phyloP scores from a whole-genome alignment of 768 basidiomycete genomes.

The Udeniomyces megalosporus region DNA sequence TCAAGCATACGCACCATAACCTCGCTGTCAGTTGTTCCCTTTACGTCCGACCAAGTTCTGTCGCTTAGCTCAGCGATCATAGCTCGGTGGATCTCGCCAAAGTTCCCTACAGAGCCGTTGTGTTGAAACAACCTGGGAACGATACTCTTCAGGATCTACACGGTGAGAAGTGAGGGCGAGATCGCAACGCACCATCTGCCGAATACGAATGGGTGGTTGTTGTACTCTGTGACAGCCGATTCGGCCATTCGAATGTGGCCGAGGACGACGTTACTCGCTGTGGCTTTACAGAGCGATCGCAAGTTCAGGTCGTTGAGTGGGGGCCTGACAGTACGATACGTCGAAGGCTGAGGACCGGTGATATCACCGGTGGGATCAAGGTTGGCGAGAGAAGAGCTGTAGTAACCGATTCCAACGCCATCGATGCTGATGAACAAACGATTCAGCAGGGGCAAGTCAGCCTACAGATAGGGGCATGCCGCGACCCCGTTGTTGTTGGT shows the following conservation, averaged over 20 bases:
- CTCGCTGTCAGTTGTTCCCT: conserved; percentile 5
- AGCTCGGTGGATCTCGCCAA: conserved; percentile 13
- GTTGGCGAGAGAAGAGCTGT: background rate
- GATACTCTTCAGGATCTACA: background rate
- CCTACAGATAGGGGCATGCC: background rate
- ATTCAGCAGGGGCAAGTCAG: background rate
- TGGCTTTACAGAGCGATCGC: conserved; percentile 22
- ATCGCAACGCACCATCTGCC: conserved; percentile 15
- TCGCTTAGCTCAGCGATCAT: background rate
- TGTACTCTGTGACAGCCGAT: conserved; percentile 22
- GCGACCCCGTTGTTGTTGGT: background rate
- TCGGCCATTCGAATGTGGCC: conserved; percentile 28
- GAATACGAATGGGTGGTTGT: conserved; percentile 26
- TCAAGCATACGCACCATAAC: background rate
- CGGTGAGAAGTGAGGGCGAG: background rate
- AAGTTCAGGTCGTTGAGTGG: conserved; percentile 24
- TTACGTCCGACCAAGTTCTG: background rate
- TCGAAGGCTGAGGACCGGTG: background rate
- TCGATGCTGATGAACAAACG: background rate
- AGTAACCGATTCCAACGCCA: conserved; percentile 5
- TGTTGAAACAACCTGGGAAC: conserved; percentile 23
- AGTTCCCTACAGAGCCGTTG: conserved; percentile 26
- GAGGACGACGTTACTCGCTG: conserved; percentile 22
- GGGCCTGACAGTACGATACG: conserved; percentile 16
- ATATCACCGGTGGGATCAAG: background rate